Evolutionary conservation across 192 early-diverging fungal genomes (phyloP), one percentile per base, ranked within the genome.

Genomic region (Backusella sp.): DNA sequence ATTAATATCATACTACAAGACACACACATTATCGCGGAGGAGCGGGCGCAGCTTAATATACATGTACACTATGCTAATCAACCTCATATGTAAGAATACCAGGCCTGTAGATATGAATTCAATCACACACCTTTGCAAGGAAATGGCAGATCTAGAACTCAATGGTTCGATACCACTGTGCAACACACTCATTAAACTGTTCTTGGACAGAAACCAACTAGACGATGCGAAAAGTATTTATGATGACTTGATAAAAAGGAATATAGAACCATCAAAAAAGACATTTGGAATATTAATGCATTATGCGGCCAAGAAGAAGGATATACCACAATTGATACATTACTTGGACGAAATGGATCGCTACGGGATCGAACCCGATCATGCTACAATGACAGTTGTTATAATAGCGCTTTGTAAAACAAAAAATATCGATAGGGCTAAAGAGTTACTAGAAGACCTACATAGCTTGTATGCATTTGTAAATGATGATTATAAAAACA

Each of bases 41-140:
- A 42, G 28, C 5, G 21, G 35, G 17, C 21, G 65, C 26, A 19
- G 17, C 2, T 41, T 74, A 65, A 39, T 42, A 42, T 74, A 74
- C 30, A 67, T 67, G 65, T 74, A 74, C 34, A 74, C 73, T 12
- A 74, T 74, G 73, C 19, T 74, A 30, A 74, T 74, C 19, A 42
- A 66, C 49, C 37, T 74, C 21, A 74, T 74, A 6, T 39, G 32
- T 14, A 74, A 42, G 37, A 66, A 66, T n/a, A 74, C 62, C 44
- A 46, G 8, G 15, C 59, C 59, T 21, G 30, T 42, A 12, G 73
- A 74, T 66, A 74, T 74, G 37, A 36, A 66, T 9, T 26, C 34
- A 19, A 74, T 74, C 21, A 46, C n/a, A 35, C 4, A 74, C 21
- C 39, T 74, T 21, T 74, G 73, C 42, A 66, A 32, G 66, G 62